Conservation (phyloP, 2,329 filamentous ascomycete species). For the Trichoderma aggressivum region DNA sequence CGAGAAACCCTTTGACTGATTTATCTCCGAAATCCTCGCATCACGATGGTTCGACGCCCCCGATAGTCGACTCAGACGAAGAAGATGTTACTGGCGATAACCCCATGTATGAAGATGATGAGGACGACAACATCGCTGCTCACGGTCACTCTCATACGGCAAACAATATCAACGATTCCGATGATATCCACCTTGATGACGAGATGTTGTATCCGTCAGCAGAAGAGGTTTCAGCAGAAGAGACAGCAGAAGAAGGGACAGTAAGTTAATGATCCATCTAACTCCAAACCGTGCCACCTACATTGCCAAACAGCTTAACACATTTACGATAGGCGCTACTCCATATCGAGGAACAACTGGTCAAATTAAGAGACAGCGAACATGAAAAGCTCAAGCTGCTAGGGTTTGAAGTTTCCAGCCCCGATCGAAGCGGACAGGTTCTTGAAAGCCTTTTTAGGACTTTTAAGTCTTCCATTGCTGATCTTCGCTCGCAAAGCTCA, state of each 20-base stretch:
- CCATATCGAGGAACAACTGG: neutral
- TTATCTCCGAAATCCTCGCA: neutral
- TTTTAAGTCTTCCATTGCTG: slow-evolving; percentile 22
- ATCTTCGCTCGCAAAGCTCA: slow-evolving; percentile 32
- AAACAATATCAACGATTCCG: too few relatives aligned
- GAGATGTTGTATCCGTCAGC: too few relatives aligned
- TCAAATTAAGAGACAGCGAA: slow-evolving; percentile 5
- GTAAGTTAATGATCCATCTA: neutral
- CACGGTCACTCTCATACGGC: too few relatives aligned
- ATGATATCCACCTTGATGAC: neutral
- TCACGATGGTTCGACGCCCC: neutral
- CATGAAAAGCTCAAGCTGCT: slow-evolving; percentile 1
- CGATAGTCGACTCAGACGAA: neutral
- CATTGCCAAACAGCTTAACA: neutral
- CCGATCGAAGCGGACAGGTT: neutral
- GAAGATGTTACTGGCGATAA: neutral
- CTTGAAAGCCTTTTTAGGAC: neutral
- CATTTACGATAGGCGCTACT: neutral
- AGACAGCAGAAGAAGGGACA: neutral
- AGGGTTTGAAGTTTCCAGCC: neutral
- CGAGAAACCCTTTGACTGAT: neutral
- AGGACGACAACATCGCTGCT: neutral
- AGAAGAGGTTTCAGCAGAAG: neutral
- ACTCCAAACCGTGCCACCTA: neutral
- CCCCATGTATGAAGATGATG: neutral